A percentile compares a stretch with the other conserved stretches of the same genome.
Evolutionary conservation across 805 yeast genomes (phyloP).

Genomic region (Blastobotrys americana): DNA sequence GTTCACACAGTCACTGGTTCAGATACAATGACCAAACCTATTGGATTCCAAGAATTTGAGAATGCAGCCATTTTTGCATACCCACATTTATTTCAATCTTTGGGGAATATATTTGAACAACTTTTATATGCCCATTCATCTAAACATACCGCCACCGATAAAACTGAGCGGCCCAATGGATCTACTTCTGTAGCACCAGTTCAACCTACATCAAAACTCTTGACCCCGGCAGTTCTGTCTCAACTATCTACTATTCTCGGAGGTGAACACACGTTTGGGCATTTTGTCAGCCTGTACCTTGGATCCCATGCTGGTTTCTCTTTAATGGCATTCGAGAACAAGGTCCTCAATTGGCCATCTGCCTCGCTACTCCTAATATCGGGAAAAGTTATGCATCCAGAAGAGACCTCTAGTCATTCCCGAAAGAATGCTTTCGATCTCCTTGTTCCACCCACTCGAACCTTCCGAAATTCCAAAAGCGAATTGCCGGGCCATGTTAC

Average conservation of each 20-base stretch:
- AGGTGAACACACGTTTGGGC: conserved; percentile 17
- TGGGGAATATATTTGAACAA: conserved; percentile 39
- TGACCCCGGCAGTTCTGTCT: conserved; percentile 34
- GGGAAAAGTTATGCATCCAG: conserved; percentile 40
- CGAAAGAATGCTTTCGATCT: conserved; percentile 22
- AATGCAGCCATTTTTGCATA: conserved; percentile 17
- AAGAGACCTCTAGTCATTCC: conserved; percentile 12
- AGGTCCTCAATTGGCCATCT: conserved; percentile 83
- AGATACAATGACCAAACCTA: conserved; percentile 6
- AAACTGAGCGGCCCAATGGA: conserved; percentile 2
- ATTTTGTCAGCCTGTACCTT: conserved; percentile 52
- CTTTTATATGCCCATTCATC: conserved; percentile 30
- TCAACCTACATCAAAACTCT: conserved; percentile 32
- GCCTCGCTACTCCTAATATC: conserved; percentile 67
- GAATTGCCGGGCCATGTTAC: conserved; percentile 35
- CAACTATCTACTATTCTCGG: conserved; percentile 38
- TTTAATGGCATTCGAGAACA: conserved; percentile 76
- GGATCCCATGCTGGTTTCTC: conserved; percentile 82
- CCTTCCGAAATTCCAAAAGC: background rate
- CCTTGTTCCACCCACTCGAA: conserved; percentile 21
- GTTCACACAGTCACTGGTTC: conserved; percentile 20
- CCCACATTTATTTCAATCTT: conserved; percentile 41
- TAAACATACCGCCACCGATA: background rate
- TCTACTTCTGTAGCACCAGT: too few species aligned
- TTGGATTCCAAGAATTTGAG: conserved; percentile 20